These are phyloP conservation scores for Podospora pseudocomata DNA, from an alignment of 495 filamentous ascomycete genomes.

Conservation along the genomic window DNA sequence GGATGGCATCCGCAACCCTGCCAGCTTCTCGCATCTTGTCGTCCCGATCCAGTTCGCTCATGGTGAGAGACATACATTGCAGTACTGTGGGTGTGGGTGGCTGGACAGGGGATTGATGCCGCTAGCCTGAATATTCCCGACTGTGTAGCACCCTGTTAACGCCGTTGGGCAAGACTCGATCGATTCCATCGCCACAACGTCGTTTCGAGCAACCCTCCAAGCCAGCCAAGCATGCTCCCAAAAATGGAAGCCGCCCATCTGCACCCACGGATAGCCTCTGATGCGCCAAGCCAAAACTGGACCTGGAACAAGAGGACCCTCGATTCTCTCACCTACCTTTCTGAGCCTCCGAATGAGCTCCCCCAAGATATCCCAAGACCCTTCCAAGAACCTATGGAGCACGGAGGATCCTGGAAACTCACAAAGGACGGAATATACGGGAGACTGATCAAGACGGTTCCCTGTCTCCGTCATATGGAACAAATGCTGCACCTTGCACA, in stretches of 20 bases:
- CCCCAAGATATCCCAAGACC: not conserved
- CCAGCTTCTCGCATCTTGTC: not conserved
- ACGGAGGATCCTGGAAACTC: not conserved
- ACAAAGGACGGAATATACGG: not conserved
- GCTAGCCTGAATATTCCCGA: conserved; percentile 7
- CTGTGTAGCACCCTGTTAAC: not conserved
- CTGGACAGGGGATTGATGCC: not conserved
- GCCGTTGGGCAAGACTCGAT: not conserved
- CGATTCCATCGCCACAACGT: not conserved
- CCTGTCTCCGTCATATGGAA: not conserved
- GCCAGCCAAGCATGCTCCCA: conserved; percentile 4
- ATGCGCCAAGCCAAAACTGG: conserved; percentile 7
- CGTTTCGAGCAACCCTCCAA: conserved; percentile 1
- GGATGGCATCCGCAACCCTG: conserved; percentile 6
- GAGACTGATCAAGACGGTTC: not conserved
- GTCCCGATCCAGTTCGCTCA: conserved; percentile 2
- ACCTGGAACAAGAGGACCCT: not conserved
- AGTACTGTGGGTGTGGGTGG: not conserved
- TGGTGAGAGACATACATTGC: not conserved
- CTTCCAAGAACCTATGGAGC: not conserved
- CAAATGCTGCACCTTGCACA: not conserved
- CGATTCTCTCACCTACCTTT: not conserved
- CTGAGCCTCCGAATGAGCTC: too few species aligned
- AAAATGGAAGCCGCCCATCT: conserved; percentile 7
- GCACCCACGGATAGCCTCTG: not conserved